Evolutionary conservation across 2,329 filamentous ascomycete genomes (phyloP).

Genomic region (Escovopsis sp.): DNA sequence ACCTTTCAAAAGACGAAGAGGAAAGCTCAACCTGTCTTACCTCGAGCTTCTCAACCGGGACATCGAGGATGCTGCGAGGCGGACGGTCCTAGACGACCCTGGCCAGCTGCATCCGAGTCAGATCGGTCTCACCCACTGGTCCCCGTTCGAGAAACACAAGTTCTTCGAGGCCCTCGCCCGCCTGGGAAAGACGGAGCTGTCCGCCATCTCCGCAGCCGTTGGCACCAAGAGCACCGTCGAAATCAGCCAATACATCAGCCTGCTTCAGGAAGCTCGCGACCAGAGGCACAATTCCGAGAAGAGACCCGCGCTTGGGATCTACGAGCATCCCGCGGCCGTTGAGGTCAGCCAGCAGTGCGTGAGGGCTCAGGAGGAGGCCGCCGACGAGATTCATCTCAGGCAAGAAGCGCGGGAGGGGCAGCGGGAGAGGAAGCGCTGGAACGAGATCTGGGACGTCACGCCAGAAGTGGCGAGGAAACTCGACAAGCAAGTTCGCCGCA

Average conservation of each 20-base stretch:
- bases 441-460: constrained; percentile 51
- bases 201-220: constrained; percentile 47
- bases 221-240: constrained; percentile 61
- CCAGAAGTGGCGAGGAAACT: constrained; percentile 19
- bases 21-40: constrained; percentile 30
- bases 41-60: constrained; percentile 40
- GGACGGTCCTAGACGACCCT: constrained; percentile 17
- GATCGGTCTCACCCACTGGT: constrained; percentile 59
- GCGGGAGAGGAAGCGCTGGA: constrained; percentile 46
- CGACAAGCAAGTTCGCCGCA: constrained; percentile 10
- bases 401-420: constrained; percentile 50
- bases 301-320: constrained; percentile 23
- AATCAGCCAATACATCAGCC: constrained; percentile 51
- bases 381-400: constrained; percentile 47
- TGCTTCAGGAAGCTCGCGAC: constrained; percentile 40
- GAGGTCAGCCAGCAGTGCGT: constrained; percentile 58
- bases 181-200: constrained; percentile 47
- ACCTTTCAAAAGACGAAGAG: constrained; percentile 32
- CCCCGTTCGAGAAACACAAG: constrained; percentile 49
- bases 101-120: constrained; percentile 32
- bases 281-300: constrained; percentile 22
- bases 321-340: constrained; percentile 54
- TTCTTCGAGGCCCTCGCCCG: constrained; percentile 54
- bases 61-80: constrained; percentile 36
- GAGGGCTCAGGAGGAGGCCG: constrained; percentile 50